A percentile compares a stretch with the other conserved stretches of the same genome.
Conservation (phyloP, 2,329 filamentous ascomycete species). For the Monascus ruber region DNA sequence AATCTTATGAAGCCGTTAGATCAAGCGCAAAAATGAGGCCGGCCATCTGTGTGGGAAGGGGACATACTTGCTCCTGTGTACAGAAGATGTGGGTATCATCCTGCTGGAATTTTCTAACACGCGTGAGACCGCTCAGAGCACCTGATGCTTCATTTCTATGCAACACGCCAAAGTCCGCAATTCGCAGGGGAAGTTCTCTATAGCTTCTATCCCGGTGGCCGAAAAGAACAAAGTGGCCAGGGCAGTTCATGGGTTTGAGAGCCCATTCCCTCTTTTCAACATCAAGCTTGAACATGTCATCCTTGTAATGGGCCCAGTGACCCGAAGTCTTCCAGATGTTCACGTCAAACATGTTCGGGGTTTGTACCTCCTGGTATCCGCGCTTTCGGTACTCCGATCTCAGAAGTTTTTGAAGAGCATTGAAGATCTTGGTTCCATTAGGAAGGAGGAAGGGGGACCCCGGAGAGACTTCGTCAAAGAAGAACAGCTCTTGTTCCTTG, state of each 20-base stretch:
- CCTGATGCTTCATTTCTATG: slow-evolving; percentile 94
- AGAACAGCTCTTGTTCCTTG: slow-evolving; percentile 92
- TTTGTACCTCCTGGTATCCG: slow-evolving; percentile 88
- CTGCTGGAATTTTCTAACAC: slow-evolving; percentile 88
- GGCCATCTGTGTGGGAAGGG: not conserved
- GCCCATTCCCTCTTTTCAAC: slow-evolving; percentile 74
- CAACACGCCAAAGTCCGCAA: slow-evolving; percentile 91
- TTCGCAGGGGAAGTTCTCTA: slow-evolving; percentile 76
- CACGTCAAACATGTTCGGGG: slow-evolving; percentile 93
- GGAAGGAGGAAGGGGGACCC: slow-evolving; percentile 88
- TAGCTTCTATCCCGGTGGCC: slow-evolving; percentile 75
- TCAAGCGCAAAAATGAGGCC: not conserved
- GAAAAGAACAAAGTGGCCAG: slow-evolving; percentile 84
- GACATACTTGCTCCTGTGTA: slow-evolving; percentile 56
- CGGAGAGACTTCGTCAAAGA: slow-evolving; percentile 89
- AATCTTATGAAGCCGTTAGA: slow-evolving; percentile 33
- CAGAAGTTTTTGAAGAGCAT: slow-evolving; percentile 70
- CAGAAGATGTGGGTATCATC: slow-evolving; percentile 97
- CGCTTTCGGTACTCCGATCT: slow-evolving; percentile 84
- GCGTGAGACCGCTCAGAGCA: slow-evolving; percentile 77
- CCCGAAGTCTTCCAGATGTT: slow-evolving; percentile 89
- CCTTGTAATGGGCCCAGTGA: slow-evolving; percentile 87
- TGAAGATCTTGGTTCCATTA: slow-evolving; percentile 87
- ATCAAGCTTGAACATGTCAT: slow-evolving; percentile 87
- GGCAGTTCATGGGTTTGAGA: slow-evolving; percentile 97